A percentile compares a stretch with the other conserved stretches of the same genome.
phyloP scores from a whole-genome alignment of 2,329 filamentous ascomycete genomes.

The Pezicula carpinea region DNA sequence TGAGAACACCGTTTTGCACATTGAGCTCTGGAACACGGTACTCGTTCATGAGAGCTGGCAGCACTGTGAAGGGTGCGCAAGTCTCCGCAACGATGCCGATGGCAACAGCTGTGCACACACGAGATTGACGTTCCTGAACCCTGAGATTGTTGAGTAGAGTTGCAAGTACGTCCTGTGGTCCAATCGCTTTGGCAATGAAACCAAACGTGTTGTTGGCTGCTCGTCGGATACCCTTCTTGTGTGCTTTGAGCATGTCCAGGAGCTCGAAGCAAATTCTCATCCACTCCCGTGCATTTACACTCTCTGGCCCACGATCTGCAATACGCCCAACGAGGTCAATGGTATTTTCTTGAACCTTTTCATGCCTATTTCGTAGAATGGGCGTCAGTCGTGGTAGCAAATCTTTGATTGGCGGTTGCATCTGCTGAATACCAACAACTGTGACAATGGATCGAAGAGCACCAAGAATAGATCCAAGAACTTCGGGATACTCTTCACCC shows the following conservation, averaged over 20 bases:
- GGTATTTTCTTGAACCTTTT: conserved; percentile 99
- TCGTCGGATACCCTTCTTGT: conserved; percentile 98
- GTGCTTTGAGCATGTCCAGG: conserved; percentile 97
- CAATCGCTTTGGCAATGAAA: conserved; percentile 98
- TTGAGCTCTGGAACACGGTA: conserved; percentile 98
- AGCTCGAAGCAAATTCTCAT: conserved; percentile 99
- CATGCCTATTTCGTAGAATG: conserved; percentile 96
- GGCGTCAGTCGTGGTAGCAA: conserved; percentile 90
- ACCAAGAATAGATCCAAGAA: conserved; percentile 92
- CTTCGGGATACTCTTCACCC: conserved; percentile 97
- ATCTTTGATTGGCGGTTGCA: conserved; percentile 98
- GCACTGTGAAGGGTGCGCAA: conserved; percentile 94
- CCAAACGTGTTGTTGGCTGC: conserved; percentile 99
- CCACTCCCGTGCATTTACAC: conserved; percentile 96
- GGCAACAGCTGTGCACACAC: conserved; percentile 96
- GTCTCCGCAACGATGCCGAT: conserved; percentile 99
- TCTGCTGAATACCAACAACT: conserved; percentile 94
- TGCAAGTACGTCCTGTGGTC: conserved; percentile 92
- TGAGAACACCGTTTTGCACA: conserved; percentile 97
- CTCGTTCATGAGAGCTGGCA: conserved; percentile 99
- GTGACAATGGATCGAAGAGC: conserved; percentile 95
- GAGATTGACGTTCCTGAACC: conserved; percentile 95
- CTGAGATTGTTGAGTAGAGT: conserved; percentile 94
- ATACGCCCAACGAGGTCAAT: conserved; percentile 98
- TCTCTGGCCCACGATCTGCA: conserved; percentile 92